These are phyloP conservation scores for Globisporangium orthogonon DNA, from an alignment of 352 stramenopile species.

Conservation along the genomic window DNA sequence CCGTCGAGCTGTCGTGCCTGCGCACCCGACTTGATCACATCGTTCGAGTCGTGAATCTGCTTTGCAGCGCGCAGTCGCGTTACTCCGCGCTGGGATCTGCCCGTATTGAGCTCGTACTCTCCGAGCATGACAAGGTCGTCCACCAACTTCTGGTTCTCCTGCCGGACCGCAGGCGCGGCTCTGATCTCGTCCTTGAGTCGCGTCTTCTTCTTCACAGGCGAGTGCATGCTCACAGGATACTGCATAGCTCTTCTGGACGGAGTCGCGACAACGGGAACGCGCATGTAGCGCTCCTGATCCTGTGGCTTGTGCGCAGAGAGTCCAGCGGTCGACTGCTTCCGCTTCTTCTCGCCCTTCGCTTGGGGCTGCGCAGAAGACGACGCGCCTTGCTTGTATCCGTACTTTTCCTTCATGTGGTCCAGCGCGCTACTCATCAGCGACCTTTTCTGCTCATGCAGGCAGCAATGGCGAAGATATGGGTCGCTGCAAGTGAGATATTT, in stretches of 20 bases:
- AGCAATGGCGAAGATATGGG: background rate
- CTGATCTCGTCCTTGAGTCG: conserved; percentile 37
- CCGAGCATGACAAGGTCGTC: conserved; percentile 50
- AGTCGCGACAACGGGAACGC: background rate
- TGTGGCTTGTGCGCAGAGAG: background rate
- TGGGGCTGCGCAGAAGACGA: conserved; percentile 1
- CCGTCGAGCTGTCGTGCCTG: conserved; percentile 45
- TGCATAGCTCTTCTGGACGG: background rate
- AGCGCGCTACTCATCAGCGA: conserved; percentile 40
- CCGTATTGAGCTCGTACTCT: conserved; percentile 43
- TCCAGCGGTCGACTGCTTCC: background rate
- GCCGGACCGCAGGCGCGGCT: conserved; percentile 19
- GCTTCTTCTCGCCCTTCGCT: background rate
- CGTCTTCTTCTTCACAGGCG: conserved; percentile 26
- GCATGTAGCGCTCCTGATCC: conserved; percentile 16
- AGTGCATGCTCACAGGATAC: conserved; percentile 6
- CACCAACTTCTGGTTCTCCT: conserved; percentile 57
- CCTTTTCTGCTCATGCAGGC: conserved; percentile 9
- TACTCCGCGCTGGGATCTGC: conserved; percentile 42
- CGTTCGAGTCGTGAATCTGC: conserved; percentile 29
- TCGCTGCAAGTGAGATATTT: background rate
- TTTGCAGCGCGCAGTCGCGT: conserved; percentile 56
- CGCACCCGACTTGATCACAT: conserved; percentile 49
- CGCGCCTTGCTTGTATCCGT: conserved; percentile 7
- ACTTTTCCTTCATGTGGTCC: conserved; percentile 28